Evolutionary conservation across 2,329 filamentous ascomycete species (phyloP).

Genomic region (Lasiodiplodia gonubiensis): DNA sequence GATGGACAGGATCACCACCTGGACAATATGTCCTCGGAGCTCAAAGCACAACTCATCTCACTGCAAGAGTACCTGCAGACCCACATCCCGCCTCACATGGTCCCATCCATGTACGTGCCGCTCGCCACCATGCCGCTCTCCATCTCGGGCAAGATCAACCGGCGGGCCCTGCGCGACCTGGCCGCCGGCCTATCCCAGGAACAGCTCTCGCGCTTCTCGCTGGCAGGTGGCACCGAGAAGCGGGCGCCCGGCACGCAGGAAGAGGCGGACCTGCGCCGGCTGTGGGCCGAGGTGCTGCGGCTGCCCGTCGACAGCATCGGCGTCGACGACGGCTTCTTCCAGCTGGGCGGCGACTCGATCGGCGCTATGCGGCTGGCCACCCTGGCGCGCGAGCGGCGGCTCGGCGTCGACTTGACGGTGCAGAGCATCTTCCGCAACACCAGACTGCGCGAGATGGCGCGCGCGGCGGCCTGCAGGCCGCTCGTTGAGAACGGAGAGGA

Average conservation of each 20-base stretch:
- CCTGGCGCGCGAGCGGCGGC: not conserved
- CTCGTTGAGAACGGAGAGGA: slow-evolving; percentile 33
- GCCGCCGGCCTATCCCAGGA: slow-evolving; percentile 39
- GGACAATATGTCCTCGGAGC: not conserved
- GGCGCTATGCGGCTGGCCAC: slow-evolving; percentile 39
- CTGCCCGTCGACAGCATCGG: slow-evolving; percentile 8
- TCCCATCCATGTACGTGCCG: slow-evolving; percentile 48
- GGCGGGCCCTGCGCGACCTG: slow-evolving; percentile 17
- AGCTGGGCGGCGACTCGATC: slow-evolving; percentile 44
- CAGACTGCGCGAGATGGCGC: slow-evolving; percentile 31
- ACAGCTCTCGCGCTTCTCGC: not conserved
- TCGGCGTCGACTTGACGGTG: slow-evolving; percentile 31
- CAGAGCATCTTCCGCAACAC: slow-evolving; percentile 34
- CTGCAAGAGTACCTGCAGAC: slow-evolving; percentile 23
- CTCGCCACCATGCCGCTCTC: slow-evolving; percentile 43
- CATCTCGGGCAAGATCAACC: slow-evolving; percentile 45
- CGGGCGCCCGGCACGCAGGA: not conserved
- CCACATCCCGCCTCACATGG: slow-evolving; percentile 46
- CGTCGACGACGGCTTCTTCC: slow-evolving; percentile 34
- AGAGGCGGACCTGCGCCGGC: not conserved
- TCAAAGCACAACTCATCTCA: not conserved
- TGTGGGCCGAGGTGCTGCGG: slow-evolving; percentile 1
- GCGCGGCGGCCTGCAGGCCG: slow-evolving; percentile 30
- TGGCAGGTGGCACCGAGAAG: not conserved
- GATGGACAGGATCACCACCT: not conserved